Percentiles rank a stretch among this genome's conserved stretches.
phyloP scores from a whole-genome alignment of 2,329 filamentous ascomycete genomes.

The Sporothrix schenckii region DNA sequence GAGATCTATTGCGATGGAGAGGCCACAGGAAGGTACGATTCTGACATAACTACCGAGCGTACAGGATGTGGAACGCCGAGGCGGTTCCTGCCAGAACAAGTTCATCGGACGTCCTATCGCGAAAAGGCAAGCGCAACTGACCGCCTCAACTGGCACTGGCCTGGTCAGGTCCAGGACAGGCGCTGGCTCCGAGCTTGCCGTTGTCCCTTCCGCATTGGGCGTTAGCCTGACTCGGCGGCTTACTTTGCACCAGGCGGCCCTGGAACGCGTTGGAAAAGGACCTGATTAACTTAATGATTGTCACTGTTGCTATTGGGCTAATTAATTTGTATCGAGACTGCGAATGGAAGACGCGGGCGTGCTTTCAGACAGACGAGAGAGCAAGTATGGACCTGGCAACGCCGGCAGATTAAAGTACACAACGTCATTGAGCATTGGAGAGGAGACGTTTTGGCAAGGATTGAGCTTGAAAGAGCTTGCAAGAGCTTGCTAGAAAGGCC shows the following conservation, averaged over 20 bases:
- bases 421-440: neutral
- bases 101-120: neutral
- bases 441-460: slow-evolving; percentile 9
- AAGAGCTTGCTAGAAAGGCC: neutral
- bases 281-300: no score
- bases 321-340: no score
- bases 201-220: slow-evolving; percentile 24
- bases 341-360: neutral
- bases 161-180: neutral
- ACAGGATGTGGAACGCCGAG: no score
- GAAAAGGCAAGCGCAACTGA: neutral
- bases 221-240: slow-evolving; percentile 29
- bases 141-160: neutral
- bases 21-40: neutral
- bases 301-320: no score
- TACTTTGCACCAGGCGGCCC: slow-evolving; percentile 5
- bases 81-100: neutral
- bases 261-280: neutral
- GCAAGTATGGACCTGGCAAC: neutral
- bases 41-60: neutral
- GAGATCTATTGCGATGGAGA: neutral
- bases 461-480: slow-evolving; percentile 13
- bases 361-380: neutral
- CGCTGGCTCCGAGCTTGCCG: slow-evolving; percentile 19
- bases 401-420: neutral